phyloP scores from a whole-genome alignment of 2,329 filamentous ascomycete genomes.

The Aspergillus ruber region DNA sequence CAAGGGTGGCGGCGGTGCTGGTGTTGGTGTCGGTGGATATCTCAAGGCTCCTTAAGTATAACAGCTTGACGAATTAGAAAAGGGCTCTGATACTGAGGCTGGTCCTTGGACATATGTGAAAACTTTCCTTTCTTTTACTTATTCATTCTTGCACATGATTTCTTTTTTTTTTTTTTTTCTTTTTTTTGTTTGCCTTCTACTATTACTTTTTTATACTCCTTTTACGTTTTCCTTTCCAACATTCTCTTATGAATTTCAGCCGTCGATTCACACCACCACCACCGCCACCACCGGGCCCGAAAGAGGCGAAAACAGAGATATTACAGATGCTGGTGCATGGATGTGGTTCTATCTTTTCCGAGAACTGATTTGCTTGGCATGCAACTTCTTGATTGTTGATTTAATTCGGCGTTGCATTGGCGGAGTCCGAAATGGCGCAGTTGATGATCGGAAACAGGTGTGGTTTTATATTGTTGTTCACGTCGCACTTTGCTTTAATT shows the following conservation, averaged over 20 bases:
- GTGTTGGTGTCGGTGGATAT: slow-evolving; percentile 26
- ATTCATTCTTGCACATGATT: slow-evolving; percentile 34
- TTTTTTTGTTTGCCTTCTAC: slow-evolving; percentile 11
- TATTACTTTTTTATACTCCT: slow-evolving; percentile 10
- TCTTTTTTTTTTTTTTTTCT: slow-evolving; percentile 14
- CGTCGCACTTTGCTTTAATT: slow-evolving; percentile 4
- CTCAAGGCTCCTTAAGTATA: slow-evolving; percentile 18
- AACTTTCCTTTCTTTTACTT: slow-evolving; percentile 12
- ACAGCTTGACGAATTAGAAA: slow-evolving; percentile 11
- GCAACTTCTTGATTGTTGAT: slow-evolving; percentile 25
- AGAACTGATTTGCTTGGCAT: slow-evolving; percentile 19
- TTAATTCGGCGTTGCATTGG: slow-evolving; percentile 33
- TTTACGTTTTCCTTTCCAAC: not conserved
- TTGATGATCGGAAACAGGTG: slow-evolving; percentile 21
- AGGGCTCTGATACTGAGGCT: slow-evolving; percentile 22
- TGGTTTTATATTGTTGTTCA: slow-evolving; percentile 18
- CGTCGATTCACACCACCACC: slow-evolving; percentile 1
- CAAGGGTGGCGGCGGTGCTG: slow-evolving; percentile 31
- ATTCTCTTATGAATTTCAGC: slow-evolving; percentile 6
- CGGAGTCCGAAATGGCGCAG: slow-evolving; percentile 28
- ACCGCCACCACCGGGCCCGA: slow-evolving; percentile 4
- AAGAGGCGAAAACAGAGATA: slow-evolving; percentile 4
- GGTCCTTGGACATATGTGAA: slow-evolving; percentile 26
- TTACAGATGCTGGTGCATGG: slow-evolving; percentile 2
- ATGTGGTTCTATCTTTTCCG: slow-evolving; percentile 11